These are phyloP conservation scores for Auricularia sp. DNA, from an alignment of 768 basidiomycete genomes.

Conservation along the genomic window DNA sequence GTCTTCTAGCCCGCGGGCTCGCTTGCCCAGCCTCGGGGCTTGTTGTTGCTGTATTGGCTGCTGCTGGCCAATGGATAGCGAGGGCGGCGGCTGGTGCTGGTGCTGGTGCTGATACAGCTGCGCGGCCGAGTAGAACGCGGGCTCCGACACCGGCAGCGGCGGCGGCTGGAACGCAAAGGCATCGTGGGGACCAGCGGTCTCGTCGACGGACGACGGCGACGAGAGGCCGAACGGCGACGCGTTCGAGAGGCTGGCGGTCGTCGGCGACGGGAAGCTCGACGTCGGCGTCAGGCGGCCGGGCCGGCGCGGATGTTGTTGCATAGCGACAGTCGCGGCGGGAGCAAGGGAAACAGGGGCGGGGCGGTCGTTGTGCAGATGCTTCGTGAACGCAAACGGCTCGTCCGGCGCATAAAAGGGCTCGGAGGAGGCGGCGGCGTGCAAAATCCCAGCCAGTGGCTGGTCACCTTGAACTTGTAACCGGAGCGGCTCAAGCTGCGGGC, in stretches of 20 bases:
- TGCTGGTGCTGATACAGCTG: neutral
- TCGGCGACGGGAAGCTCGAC: neutral
- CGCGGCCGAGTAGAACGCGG: neutral
- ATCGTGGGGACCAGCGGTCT: neutral
- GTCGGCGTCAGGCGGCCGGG: neutral
- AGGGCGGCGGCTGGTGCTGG: neutral
- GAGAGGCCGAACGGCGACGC: neutral
- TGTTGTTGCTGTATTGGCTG: neutral
- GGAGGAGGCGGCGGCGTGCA: neutral
- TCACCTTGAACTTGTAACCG: too few species aligned
- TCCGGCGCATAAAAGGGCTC: neutral
- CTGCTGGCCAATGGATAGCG: too few species aligned
- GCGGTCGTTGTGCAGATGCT: neutral
- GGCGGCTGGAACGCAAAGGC: neutral
- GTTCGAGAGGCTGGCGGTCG: neutral
- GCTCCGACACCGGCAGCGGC: neutral
- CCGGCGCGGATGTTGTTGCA: neutral
- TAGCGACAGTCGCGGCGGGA: neutral
- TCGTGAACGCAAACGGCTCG: neutral
- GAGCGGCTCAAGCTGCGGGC: too few species aligned
- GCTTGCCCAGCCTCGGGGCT: neutral
- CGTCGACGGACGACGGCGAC: slow-evolving; percentile 1
- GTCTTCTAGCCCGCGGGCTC: neutral
- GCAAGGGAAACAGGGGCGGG: too few species aligned
- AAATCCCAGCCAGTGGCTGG: neutral